Evolutionary conservation across 352 stramenopile genomes (phyloP), one percentile per base, ranked within the genome.

Genomic region (Globisporangium camurandrum): DNA sequence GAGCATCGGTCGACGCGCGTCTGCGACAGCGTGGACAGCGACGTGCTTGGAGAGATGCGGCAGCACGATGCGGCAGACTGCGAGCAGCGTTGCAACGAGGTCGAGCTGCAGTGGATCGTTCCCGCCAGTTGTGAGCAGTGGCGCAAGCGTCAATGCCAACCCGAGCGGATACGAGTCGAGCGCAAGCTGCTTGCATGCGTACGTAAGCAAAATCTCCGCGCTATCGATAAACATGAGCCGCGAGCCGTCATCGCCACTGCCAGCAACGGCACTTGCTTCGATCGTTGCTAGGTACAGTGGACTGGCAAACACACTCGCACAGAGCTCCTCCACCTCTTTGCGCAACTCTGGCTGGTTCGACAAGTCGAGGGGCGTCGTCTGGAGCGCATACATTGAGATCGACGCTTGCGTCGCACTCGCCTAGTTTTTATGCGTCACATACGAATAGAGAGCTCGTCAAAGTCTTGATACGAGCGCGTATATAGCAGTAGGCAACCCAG

Each of bases 191-290:
- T 83, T 84, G 52, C 77, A 89, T 24, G 86, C 22, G 43, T 82
- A 67, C 22, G 75, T 85, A 24, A 89, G 19, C 16, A 91, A 51
- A 9, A 80, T 80, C 60, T 93, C 82, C 22, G 77, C 73, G 37
- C 64, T 81, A 54, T 93, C 78, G 37, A 89, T 85, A 49, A 91
- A 88, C 7, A 86, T 59, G 44, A 93, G 52, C 5, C 75, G 74
- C 11, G 71, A 57, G 22, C 67, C 71, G 43, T 86, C 74, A 40
- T 69, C 68, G 2, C 46, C 67, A 23, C 83, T 61, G 7, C 67
- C 51, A 48, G 16, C n/a, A 14, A 64, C 56, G 14, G 50, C 37
- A 2, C 43, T 37, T 4, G 51, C 46, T 7, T 56, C 39, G 1
- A 84, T 49, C 4, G 60, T 67, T 47, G 77, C 66, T 12, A 59